A percentile compares a stretch with the other conserved stretches of the same genome.
phyloP scores from a whole-genome alignment of 2,329 filamentous ascomycete species.

The Pseudogymnoascus sp. region DNA sequence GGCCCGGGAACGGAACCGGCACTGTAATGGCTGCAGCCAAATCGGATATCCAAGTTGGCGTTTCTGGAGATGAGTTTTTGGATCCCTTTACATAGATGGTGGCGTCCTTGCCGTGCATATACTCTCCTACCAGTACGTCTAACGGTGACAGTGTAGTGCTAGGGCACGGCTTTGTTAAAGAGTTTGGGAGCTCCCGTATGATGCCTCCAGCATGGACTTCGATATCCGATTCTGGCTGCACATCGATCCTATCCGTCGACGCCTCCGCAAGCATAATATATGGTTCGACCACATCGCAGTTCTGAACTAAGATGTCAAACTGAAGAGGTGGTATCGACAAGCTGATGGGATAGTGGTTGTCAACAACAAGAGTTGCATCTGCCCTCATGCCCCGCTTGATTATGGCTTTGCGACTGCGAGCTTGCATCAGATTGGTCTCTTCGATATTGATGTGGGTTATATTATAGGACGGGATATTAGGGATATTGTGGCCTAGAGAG shows the following conservation, averaged over 20 bases:
- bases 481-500: constrained; percentile 55
- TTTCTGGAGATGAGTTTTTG: constrained; percentile 52
- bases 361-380: constrained; percentile 63
- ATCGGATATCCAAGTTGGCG: constrained; percentile 74
- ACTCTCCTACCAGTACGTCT: constrained; percentile 70
- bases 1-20: constrained; percentile 75
- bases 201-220: constrained; percentile 61
- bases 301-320: constrained; percentile 78
- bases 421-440: constrained; percentile 50
- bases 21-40: constrained; percentile 74
- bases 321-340: constrained; percentile 69
- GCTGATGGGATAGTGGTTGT: constrained; percentile 71
- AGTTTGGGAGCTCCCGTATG: constrained; percentile 63
- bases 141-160: constrained; percentile 71
- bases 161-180: constrained; percentile 66
- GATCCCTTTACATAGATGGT: constrained; percentile 79
- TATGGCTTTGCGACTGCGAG: constrained; percentile 25
- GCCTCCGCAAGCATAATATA: constrained; percentile 74
- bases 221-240: constrained; percentile 61
- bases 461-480: constrained; percentile 70
- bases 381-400: constrained; percentile 56
- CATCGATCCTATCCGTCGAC: constrained; percentile 54
- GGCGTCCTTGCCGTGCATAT: constrained; percentile 70
- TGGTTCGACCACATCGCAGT: constrained; percentile 62
- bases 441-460: constrained; percentile 72